Evolutionary conservation across 768 basidiomycete species (phyloP), one percentile per base, ranked within the genome.

Genomic region (Strobilomyces dryophilus): DNA sequence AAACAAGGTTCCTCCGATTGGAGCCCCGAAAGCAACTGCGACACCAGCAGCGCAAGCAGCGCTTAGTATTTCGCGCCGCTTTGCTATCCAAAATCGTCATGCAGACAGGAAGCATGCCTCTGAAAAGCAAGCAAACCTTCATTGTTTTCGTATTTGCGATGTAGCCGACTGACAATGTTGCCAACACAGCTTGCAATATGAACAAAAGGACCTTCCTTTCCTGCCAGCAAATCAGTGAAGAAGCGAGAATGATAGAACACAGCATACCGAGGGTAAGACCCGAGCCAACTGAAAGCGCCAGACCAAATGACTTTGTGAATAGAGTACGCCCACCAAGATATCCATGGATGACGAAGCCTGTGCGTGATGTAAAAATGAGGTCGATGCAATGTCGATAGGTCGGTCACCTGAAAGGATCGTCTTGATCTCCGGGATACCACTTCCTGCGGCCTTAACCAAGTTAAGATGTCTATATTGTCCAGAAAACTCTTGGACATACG

Each of bases 11-110:
- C 93, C 92, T 21, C 92, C 95, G 43, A 99, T 91, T 1, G 97
- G 97, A 0, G 95, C 95, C 43, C 95, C 95, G 64, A 98, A 98
- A 0, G 95, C 92, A 24, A 98, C 95, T 7, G 95, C 91, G 11
- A 99, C 97, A 27, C 97, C 97, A 21, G 97, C 97, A 7, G 95
- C 97, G 66, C 93, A 92, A 27, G 95, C 94, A 11, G 97, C 97
- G 55, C 91, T 94, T 35, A 99, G 74, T 49, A 99, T 85, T 73
- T 98, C 97, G 45, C 97, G 84, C 42, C 95, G 81, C 67, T 98
- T 98, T 14, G 83, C 93, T 93, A 53, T 26, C 51, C 36, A 15
- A 32, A 31, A 31, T 18, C 26, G n/a, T 50, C 21, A 55, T 37
- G 39, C 20, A 20, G 29, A 43, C 11, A 20, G 26, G 35, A 8